These are phyloP conservation scores for Pichia sp. DNA, from an alignment of 1,139 yeast species.

Conservation along the genomic window DNA sequence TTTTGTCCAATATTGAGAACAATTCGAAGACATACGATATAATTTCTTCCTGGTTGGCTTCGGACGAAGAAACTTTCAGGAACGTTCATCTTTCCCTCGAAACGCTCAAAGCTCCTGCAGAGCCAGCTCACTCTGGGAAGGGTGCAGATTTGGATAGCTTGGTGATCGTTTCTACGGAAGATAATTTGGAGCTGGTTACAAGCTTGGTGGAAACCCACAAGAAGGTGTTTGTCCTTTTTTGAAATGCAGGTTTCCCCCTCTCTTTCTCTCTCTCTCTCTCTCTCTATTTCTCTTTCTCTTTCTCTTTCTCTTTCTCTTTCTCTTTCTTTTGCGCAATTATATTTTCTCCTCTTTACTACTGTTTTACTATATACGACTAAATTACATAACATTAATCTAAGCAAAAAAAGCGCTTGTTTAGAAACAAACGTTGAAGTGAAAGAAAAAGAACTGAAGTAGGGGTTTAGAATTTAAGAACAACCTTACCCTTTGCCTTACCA, in stretches of 20 bases:
- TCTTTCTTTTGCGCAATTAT: neutral
- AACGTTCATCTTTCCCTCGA: conserved; percentile 6
- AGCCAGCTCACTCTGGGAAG: neutral
- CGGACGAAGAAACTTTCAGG: conserved; percentile 1
- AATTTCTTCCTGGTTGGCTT: conserved; percentile 9
- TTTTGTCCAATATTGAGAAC: conserved; percentile 16
- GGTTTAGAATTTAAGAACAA: conserved; percentile 34
- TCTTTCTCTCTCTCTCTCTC: neutral
- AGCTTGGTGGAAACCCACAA: conserved; percentile 22
- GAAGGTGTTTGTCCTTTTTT: conserved; percentile 25
- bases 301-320: neutral
- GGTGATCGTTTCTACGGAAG: conserved; percentile 21
- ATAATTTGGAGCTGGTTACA: conserved; percentile 15
- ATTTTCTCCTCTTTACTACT: neutral
- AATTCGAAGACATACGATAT: conserved; percentile 14
- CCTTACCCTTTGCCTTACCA: conserved; percentile 59
- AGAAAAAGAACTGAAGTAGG: neutral
- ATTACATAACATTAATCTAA: neutral
- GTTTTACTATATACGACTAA: neutral
- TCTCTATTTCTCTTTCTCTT: neutral
- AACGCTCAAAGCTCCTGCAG: neutral
- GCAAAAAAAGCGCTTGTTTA: neutral
- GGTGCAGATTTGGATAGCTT: conserved; percentile 21
- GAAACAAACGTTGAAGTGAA: neutral
- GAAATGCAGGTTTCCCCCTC: neutral